Evolutionary conservation across 495 filamentous ascomycete species (phyloP), one percentile per base, ranked within the genome.

Genomic region (Ramalina intermedia): DNA sequence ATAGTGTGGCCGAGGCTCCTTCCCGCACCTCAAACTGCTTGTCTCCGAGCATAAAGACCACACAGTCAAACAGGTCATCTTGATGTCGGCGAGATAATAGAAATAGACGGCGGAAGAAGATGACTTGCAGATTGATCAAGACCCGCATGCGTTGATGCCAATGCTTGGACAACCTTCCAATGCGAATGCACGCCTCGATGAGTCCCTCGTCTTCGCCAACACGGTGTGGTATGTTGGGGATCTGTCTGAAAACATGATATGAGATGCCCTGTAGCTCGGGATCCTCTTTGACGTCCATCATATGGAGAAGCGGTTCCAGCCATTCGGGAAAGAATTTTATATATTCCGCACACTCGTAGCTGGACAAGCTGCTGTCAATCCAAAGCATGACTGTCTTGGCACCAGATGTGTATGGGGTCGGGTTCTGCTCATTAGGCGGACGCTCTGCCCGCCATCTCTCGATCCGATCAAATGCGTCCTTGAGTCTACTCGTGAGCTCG

Each of bases 221-320:
- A 2, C 85, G 84, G 64, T 93, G 88, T 1, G 91, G 93, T 49
- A 99, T 87, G 66, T 96, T 99, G 16, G 93, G 87, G 4, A 99
- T 70, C 61, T 99, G 90, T 23, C 91, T 81, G 69, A 95, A 99
- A 26, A 99, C 91, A 60, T 94, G 88, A 60, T 99, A 99, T 12
- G 91, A 89, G 20, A 96, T 74, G 9, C 82, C 82, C 71, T 94
- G 90, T 9, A 99, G 76, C 63, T 99, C 91, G 4, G 85, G 88
- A 59, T 99, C 91, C 65, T 99, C 91, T 63, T 95, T 96, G 54
- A 99, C 85, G 62, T 99, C 91, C 91, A 99, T 99, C 91, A 99
- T 99, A 67, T 96, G 88, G 41, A 99, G 68, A 42, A 96, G 76
- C 63, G 94, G 81, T 37, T 86, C 85, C 53, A 93, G 87, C 55